Evolutionary conservation across 306 rosid species (phyloP), one percentile per base, ranked within the genome.

Genomic region (Vigna angularis): DNA sequence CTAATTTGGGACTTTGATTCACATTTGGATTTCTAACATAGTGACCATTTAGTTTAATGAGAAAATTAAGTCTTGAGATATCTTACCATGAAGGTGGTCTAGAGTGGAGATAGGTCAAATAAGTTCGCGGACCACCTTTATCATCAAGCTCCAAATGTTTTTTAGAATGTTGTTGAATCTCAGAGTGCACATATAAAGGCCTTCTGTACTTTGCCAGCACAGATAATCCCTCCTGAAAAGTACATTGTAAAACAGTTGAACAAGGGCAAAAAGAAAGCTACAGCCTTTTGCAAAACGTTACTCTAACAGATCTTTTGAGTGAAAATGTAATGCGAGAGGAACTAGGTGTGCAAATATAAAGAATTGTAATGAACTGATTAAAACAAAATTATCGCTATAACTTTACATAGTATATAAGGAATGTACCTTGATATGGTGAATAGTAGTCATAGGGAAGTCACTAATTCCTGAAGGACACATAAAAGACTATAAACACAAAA

Each of bases 381-480:
- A 66, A 20, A 40, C 16, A 40, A 34, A 30, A 17, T 50, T 34
- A 26, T 2, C 40, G 49, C 22, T 81, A 38, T 70, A 51, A 65
- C 64, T 34, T 66, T 4, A 5, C 22, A 30, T 17, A 12, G 47
- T 62, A 7, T 32, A 6, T 2, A 79, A 81, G 38, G 66, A 38
- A 62, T 8, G n/a, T 79, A 94, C 98, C 97, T 90, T 92, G 81
- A 94, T 92, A 67, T 94, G 97, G 74, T 80, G 87, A 87, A 81
- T 80, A 51, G 91, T 89, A 72, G 93, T 79, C 98, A 94, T 90
- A 13, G 98, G 97, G 81, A 94, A 94, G 85, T 94, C 98, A 38
- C 89, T 2, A 81, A 94, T 92, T 84, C 98, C 98, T 1, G 98
- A 94, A 78, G 98, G 98, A 79, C 97, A 92, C 98, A 94, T 92